A percentile compares a stretch with the other conserved stretches of the same genome.
Evolutionary conservation across 1,139 yeast genomes (phyloP).

Genomic region (Magnusiomyces suaveolens): DNA sequence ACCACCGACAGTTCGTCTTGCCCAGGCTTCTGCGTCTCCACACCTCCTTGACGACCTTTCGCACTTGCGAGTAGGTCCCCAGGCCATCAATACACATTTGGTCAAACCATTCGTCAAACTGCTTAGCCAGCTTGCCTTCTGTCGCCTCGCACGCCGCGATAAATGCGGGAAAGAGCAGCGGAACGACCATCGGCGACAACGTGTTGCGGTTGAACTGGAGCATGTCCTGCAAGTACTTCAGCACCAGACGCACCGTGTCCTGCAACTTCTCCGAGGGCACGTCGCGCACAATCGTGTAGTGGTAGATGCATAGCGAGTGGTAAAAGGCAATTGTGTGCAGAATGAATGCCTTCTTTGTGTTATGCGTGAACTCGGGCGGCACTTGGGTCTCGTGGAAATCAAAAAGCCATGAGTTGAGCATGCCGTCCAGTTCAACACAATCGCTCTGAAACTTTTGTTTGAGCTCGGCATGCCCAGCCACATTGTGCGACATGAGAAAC

Average conservation of each 20-base stretch:
- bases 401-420: not conserved
- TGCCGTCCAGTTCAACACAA: not conserved
- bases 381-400: slow-evolving; percentile 17
- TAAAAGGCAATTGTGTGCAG: slow-evolving; percentile 78
- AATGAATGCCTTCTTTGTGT: slow-evolving; percentile 53
- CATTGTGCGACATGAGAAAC: slow-evolving; percentile 32
- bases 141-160: slow-evolving; percentile 81
- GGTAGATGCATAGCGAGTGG: slow-evolving; percentile 66
- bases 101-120: slow-evolving; percentile 76
- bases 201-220: slow-evolving; percentile 43
- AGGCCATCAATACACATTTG: slow-evolving; percentile 62
- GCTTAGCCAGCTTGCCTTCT: slow-evolving; percentile 46
- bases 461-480: not conserved
- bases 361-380: slow-evolving; percentile 22
- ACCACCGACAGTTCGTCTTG: slow-evolving; percentile 61
- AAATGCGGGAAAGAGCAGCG: slow-evolving; percentile 83
- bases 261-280: slow-evolving; percentile 47
- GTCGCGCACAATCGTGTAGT: slow-evolving; percentile 54
- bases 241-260: slow-evolving; percentile 49
- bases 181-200: slow-evolving; percentile 52
- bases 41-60: slow-evolving; percentile 76
- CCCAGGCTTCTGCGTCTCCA: slow-evolving; percentile 65
- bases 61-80: slow-evolving; percentile 80
- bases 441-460: not conserved
- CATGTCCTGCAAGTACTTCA: slow-evolving; percentile 56